A percentile compares a stretch with the other conserved stretches of the same genome.
Conservation (phyloP, 306 rosid genomes). For the Acacia crassicarpa region DNA sequence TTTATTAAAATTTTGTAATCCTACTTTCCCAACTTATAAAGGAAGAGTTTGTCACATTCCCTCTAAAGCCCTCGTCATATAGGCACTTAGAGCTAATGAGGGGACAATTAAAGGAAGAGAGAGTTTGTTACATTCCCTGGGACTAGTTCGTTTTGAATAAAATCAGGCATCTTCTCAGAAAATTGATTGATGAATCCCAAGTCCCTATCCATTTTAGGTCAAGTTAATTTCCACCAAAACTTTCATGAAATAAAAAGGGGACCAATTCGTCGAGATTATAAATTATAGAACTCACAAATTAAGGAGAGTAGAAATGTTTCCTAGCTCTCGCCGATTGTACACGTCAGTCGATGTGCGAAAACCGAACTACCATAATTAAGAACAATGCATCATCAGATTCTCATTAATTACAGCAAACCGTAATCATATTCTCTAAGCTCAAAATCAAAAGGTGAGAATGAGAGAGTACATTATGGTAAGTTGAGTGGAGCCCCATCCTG, state of each 20-base stretch:
- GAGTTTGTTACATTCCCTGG: constrained; percentile 40
- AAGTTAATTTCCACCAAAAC: background rate
- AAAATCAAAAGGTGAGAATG: background rate
- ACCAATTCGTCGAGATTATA: background rate
- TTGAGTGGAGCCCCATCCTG: constrained; percentile 54
- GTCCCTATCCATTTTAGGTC: constrained; percentile 39
- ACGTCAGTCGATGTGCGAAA: constrained; percentile 60
- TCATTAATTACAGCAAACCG: background rate
- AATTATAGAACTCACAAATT: constrained; percentile 56
- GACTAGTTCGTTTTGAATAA: constrained; percentile 61
- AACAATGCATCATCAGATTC: constrained; percentile 18
- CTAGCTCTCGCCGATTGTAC: constrained; percentile 46
- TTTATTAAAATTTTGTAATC: no score
- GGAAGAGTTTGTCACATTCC: no score
- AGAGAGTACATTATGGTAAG: constrained; percentile 44
- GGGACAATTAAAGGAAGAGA: background rate
- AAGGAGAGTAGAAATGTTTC: constrained; percentile 58
- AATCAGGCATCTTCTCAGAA: constrained; percentile 61
- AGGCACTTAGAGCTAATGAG: background rate
- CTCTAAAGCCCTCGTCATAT: no score
- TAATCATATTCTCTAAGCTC: background rate
- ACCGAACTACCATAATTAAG: background rate
- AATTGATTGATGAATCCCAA: constrained; percentile 58
- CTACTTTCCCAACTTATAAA: no score
- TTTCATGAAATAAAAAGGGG: background rate